Percentiles rank a stretch among this genome's conserved stretches.
Conservation (phyloP, 1,284 basidiomycete genomes). For the Papiliotrema flavescens region DNA sequence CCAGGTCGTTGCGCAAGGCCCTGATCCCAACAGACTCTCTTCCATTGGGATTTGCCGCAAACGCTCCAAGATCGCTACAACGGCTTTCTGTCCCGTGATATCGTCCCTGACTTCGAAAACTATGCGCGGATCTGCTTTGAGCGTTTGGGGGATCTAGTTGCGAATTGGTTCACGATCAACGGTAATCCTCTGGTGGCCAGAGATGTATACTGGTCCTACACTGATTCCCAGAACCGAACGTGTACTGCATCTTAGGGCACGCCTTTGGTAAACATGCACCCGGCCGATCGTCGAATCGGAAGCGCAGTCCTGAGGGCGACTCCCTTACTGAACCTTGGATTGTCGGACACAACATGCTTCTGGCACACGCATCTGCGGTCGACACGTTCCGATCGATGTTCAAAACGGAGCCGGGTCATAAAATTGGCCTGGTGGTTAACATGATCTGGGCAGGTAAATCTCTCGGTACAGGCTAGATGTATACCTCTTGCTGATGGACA, state of each 20-base stretch:
- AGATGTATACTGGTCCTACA: not conserved
- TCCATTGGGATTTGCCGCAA: constrained; percentile 66
- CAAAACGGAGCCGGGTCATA: constrained; percentile 50
- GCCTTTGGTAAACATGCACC: not conserved
- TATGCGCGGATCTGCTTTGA: constrained; percentile 70
- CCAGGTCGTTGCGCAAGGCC: constrained; percentile 43
- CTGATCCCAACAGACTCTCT: not conserved
- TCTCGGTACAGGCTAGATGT: too few species aligned
- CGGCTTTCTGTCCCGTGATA: constrained; percentile 60
- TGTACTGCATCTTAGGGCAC: constrained; percentile 61
- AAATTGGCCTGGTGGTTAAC: constrained; percentile 67
- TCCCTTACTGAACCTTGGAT: not conserved
- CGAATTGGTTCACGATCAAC: constrained; percentile 59
- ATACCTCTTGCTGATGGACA: not conserved
- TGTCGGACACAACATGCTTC: constrained; percentile 62
- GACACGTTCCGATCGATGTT: constrained; percentile 62
- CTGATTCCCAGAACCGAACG: constrained; percentile 57
- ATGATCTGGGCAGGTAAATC: constrained; percentile 60
- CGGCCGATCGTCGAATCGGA: not conserved
- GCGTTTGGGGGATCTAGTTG: constrained; percentile 68
- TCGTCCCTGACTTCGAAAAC: constrained; percentile 60
- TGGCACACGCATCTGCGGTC: constrained; percentile 63
- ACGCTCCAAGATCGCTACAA: constrained; percentile 66
- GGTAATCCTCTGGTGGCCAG: too few species aligned
- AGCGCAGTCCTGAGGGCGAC: not conserved